Evolutionary conservation across 345 rosid genomes (phyloP).

Genomic region (Corchorus olitorius): DNA sequence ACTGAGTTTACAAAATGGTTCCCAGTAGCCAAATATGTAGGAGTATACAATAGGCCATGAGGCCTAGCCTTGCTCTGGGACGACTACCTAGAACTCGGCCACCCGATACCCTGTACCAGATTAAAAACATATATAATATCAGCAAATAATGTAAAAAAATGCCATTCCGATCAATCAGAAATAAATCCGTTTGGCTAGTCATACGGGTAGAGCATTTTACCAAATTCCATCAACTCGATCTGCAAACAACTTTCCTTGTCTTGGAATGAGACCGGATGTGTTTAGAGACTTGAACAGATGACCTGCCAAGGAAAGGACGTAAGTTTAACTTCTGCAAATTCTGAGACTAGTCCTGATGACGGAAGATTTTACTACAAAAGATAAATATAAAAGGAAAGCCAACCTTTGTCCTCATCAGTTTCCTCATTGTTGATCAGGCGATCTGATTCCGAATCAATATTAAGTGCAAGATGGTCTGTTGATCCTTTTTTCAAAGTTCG

Average conservation of each 20-base stretch:
- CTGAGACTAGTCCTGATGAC: background rate
- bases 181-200: background rate
- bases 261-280: slow-evolving; percentile 83
- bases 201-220: slow-evolving; percentile 37
- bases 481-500: slow-evolving; percentile 86
- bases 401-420: slow-evolving; percentile 87
- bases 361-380: background rate
- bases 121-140: slow-evolving; percentile 3
- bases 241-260: slow-evolving; percentile 84
- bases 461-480: slow-evolving; percentile 80
- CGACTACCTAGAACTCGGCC: slow-evolving; percentile 76
- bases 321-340: background rate
- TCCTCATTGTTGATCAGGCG: slow-evolving; percentile 56
- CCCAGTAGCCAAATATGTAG: slow-evolving; percentile 83
- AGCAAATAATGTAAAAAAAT: background rate
- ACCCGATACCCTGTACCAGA: slow-evolving; percentile 72
- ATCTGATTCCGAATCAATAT: slow-evolving; percentile 67
- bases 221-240: slow-evolving; percentile 91
- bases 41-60: slow-evolving; percentile 71
- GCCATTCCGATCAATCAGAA: background rate
- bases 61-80: slow-evolving; percentile 81
- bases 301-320: slow-evolving; percentile 46
- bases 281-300: slow-evolving; percentile 84
- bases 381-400: slow-evolving; percentile 1
- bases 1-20: slow-evolving; percentile 53